Conservation (phyloP, 495 filamentous ascomycete genomes). For the Tetracladium setigerum region DNA sequence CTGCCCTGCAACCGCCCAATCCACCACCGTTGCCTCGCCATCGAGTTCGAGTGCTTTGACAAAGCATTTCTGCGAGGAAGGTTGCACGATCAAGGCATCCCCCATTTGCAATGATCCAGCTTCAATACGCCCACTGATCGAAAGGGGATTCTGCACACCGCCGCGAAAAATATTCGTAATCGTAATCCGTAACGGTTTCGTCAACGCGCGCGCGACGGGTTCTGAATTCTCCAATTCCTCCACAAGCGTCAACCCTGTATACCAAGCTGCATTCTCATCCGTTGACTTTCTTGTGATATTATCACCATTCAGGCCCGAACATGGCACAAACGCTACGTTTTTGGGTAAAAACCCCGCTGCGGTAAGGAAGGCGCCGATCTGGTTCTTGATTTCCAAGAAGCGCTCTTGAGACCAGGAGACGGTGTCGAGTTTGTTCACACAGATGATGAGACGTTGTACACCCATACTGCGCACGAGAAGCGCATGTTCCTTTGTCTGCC, state of each 20-base stretch:
- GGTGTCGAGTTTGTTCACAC: slow-evolving; percentile 90
- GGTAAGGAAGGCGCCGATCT: slow-evolving; percentile 74
- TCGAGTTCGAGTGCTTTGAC: slow-evolving; percentile 75
- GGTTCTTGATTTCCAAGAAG: slow-evolving; percentile 78
- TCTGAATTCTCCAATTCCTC: slow-evolving; percentile 77
- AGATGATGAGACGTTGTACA: slow-evolving; percentile 77
- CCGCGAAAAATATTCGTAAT: slow-evolving; percentile 77
- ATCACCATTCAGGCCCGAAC: slow-evolving; percentile 80
- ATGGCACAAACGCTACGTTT: slow-evolving; percentile 79
- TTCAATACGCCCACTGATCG: slow-evolving; percentile 80
- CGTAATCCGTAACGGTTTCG: slow-evolving; percentile 77
- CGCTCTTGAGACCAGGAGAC: slow-evolving; percentile 72
- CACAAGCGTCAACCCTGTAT: slow-evolving; percentile 68
- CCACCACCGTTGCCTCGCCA: slow-evolving; percentile 47
- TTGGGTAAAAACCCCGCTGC: slow-evolving; percentile 71
- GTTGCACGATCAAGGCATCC: slow-evolving; percentile 71
- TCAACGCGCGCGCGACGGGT: slow-evolving; percentile 58
- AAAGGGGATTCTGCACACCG: slow-evolving; percentile 62
- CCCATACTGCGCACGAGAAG: slow-evolving; percentile 88
- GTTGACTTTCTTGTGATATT: slow-evolving; percentile 63
- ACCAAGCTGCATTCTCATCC: slow-evolving; percentile 61
- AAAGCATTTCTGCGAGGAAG: slow-evolving; percentile 67
- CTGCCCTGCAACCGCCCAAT: slow-evolving; percentile 96
- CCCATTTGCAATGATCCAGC: slow-evolving; percentile 76
- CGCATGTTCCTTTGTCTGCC: slow-evolving; percentile 91